These are phyloP conservation scores for Ophiostoma australiae DNA, from an alignment of 2,329 filamentous ascomycete species.

Conservation along the genomic window DNA sequence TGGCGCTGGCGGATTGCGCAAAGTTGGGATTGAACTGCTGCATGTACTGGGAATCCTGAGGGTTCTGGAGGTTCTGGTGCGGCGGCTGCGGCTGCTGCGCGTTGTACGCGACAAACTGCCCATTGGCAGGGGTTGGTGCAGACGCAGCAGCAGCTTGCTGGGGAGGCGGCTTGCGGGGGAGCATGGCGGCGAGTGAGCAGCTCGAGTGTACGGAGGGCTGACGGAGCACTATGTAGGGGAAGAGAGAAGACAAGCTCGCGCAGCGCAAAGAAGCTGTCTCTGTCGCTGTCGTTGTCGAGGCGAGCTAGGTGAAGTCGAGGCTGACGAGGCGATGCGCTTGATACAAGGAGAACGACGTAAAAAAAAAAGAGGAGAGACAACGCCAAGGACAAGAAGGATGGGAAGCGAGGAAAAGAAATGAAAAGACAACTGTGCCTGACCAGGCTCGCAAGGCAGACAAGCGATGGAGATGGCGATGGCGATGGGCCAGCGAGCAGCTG, in stretches of 20 bases:
- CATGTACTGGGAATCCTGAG: not conserved
- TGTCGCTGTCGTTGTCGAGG: not conserved
- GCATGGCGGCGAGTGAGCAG: not conserved
- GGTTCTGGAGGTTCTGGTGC: not conserved
- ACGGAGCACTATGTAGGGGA: not conserved
- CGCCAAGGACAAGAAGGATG: not conserved
- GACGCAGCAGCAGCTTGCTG: not conserved
- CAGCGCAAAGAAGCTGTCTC: not conserved
- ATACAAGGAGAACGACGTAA: not conserved
- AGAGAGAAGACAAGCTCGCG: not conserved
- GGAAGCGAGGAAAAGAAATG: not conserved
- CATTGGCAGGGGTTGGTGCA: not conserved
- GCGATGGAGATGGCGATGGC: not conserved
- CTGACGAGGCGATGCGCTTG: not conserved
- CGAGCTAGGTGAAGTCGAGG: not conserved
- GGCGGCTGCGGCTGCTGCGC: not conserved
- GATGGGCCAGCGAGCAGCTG: not conserved
- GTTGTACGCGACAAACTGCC: not conserved
- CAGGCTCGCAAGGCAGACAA: constrained; percentile 1
- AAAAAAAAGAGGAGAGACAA: not conserved
- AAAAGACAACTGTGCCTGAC: not conserved
- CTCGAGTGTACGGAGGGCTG: not conserved
- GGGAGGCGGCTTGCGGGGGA: not conserved
- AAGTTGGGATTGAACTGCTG: not conserved
- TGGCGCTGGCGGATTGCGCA: not conserved